Conservation (phyloP, 73 alveolate species). For the Durusdinium trenchii region DNA sequence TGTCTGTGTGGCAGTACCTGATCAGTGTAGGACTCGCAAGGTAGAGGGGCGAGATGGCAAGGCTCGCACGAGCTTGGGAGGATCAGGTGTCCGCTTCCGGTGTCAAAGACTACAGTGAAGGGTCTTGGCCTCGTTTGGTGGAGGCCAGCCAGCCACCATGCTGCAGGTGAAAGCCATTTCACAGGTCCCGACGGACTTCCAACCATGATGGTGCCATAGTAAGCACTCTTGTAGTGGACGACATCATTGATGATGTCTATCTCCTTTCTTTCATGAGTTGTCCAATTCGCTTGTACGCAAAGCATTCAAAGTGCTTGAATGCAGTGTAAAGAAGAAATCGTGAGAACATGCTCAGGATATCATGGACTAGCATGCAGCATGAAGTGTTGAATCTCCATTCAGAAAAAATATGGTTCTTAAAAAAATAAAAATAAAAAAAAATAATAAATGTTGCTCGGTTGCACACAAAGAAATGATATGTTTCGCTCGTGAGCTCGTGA, state of each 20-base stretch:
- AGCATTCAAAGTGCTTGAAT: no score
- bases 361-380: no score
- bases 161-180: not conserved
- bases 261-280: no score
- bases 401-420: no score
- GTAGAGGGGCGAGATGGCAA: not conserved
- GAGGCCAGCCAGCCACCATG: not conserved
- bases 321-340: no score
- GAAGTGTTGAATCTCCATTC: no score
- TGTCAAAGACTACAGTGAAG: slow-evolving; percentile 91
- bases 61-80: slow-evolving; percentile 74
- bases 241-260: slow-evolving; percentile 74
- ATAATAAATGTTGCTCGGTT: no score
- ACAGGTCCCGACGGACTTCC: slow-evolving; percentile 72
- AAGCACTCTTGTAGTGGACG: slow-evolving; percentile 87
- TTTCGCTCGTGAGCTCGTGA: no score
- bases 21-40: not conserved
- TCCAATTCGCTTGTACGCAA: no score
- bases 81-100: slow-evolving; percentile 87
- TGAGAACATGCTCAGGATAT: no score
- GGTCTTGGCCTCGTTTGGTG: slow-evolving; percentile 33
- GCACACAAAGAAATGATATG: no score
- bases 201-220: slow-evolving; percentile 85
- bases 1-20: slow-evolving; percentile 81
- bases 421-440: no score